Evolutionary conservation across 2,329 filamentous ascomycete species (phyloP).

Genomic region (Seiridium unicorne): DNA sequence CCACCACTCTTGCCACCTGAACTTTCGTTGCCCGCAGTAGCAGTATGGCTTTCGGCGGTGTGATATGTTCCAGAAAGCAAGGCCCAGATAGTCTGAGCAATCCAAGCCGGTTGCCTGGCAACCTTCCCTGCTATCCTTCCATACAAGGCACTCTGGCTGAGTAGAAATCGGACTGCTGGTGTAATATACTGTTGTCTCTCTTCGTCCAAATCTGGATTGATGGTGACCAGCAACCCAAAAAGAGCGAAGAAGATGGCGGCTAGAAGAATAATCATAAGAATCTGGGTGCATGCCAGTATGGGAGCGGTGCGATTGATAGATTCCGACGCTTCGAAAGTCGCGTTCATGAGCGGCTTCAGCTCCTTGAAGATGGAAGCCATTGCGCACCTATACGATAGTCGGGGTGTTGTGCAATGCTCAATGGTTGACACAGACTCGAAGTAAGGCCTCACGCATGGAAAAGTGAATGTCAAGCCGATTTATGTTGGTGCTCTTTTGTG

Average conservation of each 20-base stretch:
- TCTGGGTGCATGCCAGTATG: constrained; percentile 1
- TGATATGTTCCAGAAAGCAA: not conserved
- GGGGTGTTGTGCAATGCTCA: no score
- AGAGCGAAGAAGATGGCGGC: not conserved
- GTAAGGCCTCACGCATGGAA: no score
- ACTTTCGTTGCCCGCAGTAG: no score
- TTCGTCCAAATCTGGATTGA: not conserved
- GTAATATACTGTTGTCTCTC: constrained; percentile 1
- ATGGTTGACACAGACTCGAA: no score
- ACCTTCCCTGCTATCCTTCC: not conserved
- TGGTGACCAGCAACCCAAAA: not conserved
- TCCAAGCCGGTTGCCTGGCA: not conserved
- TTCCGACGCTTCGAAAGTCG: not conserved
- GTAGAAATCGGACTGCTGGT: not conserved
- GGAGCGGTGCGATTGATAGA: not conserved
- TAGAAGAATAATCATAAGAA: constrained; percentile 1
- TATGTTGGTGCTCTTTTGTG: no score
- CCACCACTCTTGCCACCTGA: no score
- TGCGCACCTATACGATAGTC: no score
- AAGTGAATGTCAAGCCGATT: no score
- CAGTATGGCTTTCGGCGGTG: no score
- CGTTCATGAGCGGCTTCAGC: not conserved
- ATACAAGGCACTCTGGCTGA: not conserved
- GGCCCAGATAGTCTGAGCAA: not conserved
- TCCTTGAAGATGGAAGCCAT: constrained; percentile 5